Evolutionary conservation across 176 grass and related monocot species (phyloP).

Genomic region (Triticum timopheevii): DNA sequence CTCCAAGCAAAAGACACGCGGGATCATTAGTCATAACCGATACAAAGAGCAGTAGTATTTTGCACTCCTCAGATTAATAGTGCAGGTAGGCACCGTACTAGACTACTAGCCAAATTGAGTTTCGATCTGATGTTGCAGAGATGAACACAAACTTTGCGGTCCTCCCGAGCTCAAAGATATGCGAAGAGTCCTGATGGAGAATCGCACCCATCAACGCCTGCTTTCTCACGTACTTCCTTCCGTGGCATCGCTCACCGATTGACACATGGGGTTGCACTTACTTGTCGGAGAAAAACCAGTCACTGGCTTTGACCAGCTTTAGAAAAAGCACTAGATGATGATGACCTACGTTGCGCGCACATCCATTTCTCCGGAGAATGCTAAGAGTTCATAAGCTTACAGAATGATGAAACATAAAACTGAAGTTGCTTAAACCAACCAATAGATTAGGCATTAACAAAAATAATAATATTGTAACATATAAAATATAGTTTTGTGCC

Average conservation of each 20-base stretch:
- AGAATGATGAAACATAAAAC: no score
- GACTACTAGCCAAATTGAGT: neutral
- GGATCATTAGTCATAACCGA: neutral
- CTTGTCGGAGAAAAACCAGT: neutral
- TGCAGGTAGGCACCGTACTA: constrained; percentile 11
- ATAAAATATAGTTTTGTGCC: no score
- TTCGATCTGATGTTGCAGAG: neutral
- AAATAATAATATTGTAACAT: no score
- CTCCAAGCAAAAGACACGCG: neutral
- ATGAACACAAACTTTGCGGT: neutral
- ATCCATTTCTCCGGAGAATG: no score
- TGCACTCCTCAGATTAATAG: neutral
- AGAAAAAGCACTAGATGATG: no score
- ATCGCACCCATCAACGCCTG: neutral
- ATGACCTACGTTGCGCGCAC: no score
- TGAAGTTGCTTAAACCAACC: no score
- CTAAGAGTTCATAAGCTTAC: no score
- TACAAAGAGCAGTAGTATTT: neutral
- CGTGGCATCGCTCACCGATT: neutral
- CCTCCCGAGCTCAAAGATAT: neutral
- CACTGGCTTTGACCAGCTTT: no score
- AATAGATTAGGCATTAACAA: no score
- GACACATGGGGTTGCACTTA: neutral
- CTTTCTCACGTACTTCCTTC: neutral
- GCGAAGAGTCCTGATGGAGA: neutral